Evolutionary conservation across 176 grass and related monocot species (phyloP), one percentile per base, ranked within the genome.

Genomic region (Rhynchospora pubera): DNA sequence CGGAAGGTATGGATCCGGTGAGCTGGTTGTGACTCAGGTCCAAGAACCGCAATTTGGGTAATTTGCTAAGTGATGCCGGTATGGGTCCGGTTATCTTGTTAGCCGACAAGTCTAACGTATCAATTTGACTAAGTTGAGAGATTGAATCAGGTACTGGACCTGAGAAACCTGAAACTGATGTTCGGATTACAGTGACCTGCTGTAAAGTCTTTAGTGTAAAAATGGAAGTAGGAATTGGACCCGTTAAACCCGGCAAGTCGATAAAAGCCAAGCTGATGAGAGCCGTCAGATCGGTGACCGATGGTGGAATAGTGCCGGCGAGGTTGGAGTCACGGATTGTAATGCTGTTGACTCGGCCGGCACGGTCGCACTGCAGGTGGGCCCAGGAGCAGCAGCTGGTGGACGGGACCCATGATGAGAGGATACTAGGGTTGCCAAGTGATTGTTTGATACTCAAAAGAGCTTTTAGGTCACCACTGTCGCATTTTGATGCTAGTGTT

Each of bases 21-120:
- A 97, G 88, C 62, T 79, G 32, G 88, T 97, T 97, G 80, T 87
- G 80, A 81, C 94, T 92, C 62, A 97, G 82, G 82, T 97, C 91
- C 9, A 97, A 7, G 88, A 90, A 90, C 26, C 85, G 5, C 53
- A 97, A 89, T 18, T 50, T 28, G 0, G 88, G 68, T 9, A 94
- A 85, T 18, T 42, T 59, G 64, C 65, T 28, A 0, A 94, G 89
- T 11, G 62, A 68, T 10, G 42, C 0, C 0, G 88, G 91, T 61
- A 97, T 92, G 6, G 94, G 51, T 2, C 91, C 94, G 1, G 89
- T 77, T n/a, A 97, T 86, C 82, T 86, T 90, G 86, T 89, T 89
- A 85, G 82, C 58, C 6, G 91, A 39, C 82, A 97, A 86, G 78
- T 81, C 82, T 81, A 97, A 77, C 19, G 85, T 90, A 57, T 75